Evolutionary conservation across 192 early-diverging fungal species (phyloP).

Genomic region (Podila minutissima): DNA sequence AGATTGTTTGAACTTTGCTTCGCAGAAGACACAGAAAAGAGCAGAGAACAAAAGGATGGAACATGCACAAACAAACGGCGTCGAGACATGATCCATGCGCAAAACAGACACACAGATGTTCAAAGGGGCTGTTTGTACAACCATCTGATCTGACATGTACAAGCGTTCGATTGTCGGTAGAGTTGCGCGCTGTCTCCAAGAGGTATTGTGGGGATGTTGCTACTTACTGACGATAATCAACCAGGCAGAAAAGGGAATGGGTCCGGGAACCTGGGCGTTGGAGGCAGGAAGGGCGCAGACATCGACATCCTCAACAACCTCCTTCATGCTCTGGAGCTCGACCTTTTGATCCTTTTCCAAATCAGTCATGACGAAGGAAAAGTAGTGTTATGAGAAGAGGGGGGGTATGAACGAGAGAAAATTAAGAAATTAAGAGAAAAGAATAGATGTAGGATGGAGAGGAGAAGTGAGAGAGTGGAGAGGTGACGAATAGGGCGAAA

Average conservation of each 20-base stretch:
- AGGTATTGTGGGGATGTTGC: not conserved
- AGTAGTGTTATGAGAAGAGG: too few species aligned
- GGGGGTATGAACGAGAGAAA: not conserved
- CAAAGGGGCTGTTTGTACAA: too few species aligned
- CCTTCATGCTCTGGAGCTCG: not conserved
- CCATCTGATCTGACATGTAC: not conserved
- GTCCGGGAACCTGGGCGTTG: slow-evolving; percentile 6
- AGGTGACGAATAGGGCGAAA: not conserved
- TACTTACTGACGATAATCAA: slow-evolving; percentile 15
- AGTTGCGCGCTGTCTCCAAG: too few species aligned
- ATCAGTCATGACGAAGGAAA: not conserved
- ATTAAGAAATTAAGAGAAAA: not conserved
- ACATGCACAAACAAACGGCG: not conserved
- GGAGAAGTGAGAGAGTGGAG: not conserved
- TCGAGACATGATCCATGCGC: not conserved
- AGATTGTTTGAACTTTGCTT: too few species aligned
- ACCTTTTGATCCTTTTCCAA: not conserved
- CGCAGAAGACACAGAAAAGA: slow-evolving; percentile 36
- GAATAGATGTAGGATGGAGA: not conserved
- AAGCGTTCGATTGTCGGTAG: too few species aligned
- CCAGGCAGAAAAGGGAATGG: slow-evolving; percentile 6
- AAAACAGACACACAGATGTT: too few species aligned
- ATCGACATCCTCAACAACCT: not conserved
- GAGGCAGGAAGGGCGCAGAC: not conserved
- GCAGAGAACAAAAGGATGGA: not conserved